Conservation (phyloP, 257 asterid species). For the Verbascum thapsus region DNA sequence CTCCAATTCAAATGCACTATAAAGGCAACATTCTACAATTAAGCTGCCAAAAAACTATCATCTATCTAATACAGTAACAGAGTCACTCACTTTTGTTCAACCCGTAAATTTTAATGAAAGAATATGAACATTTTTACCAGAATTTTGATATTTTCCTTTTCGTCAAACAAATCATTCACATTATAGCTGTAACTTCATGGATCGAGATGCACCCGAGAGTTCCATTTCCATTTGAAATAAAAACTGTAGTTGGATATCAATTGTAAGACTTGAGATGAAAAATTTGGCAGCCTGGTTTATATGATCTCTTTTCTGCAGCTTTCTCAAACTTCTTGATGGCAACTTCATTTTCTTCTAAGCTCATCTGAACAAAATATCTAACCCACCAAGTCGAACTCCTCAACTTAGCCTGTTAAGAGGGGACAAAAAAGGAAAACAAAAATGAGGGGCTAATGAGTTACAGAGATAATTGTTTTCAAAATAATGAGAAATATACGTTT, state of each 20-base stretch:
- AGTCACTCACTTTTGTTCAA: conserved; percentile 24
- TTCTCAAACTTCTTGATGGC: conserved; percentile 62
- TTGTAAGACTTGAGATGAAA: conserved; percentile 73
- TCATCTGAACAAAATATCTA: conserved; percentile 62
- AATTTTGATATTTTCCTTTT: conserved; percentile 14
- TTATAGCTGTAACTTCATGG: too few species aligned
- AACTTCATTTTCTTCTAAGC: conserved; percentile 75
- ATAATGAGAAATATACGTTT: too few species aligned
- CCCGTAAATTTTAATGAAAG: conserved; percentile 25
- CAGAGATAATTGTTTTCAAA: not conserved
- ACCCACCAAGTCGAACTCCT: conserved; percentile 81
- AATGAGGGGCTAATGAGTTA: not conserved
- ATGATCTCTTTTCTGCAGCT: conserved; percentile 56
- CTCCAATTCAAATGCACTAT: not conserved
- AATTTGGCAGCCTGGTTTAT: conserved; percentile 61
- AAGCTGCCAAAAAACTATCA: conserved; percentile 13
- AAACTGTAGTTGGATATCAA: conserved; percentile 30
- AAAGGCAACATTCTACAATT: conserved; percentile 1
- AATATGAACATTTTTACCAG: conserved; percentile 32
- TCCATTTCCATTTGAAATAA: not conserved
- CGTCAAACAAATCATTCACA: too few species aligned
- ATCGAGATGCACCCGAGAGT: not conserved
- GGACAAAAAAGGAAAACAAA: not conserved
- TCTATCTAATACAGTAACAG: conserved; percentile 19
- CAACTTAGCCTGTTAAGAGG: conserved; percentile 51